These are phyloP conservation scores for Trametes versicolor DNA, from an alignment of 1,284 basidiomycete species.

Conservation along the genomic window DNA sequence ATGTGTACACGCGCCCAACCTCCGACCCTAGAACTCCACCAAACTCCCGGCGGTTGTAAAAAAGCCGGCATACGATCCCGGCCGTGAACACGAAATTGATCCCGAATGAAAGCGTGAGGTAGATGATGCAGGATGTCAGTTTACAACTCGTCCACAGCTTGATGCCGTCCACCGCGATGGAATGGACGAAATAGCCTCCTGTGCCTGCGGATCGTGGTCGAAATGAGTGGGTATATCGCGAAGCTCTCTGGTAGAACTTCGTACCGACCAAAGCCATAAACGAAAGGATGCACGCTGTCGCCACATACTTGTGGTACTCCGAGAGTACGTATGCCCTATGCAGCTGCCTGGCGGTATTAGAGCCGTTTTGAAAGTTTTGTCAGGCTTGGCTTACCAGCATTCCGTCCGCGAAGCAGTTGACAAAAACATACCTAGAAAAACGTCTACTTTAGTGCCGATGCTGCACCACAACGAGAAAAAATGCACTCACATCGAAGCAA, in stretches of 20 bases:
- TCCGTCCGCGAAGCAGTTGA: conserved; percentile 48
- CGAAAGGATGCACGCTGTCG: conserved; percentile 1
- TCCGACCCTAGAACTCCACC: neutral
- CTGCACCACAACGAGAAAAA: neutral
- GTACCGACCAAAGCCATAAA: conserved; percentile 33
- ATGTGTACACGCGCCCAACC: conserved; percentile 28
- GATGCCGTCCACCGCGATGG: conserved; percentile 36
- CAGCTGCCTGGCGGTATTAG: conserved; percentile 31
- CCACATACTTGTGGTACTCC: conserved; percentile 5
- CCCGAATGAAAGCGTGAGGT: conserved; percentile 43
- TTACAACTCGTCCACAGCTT: conserved; percentile 38
- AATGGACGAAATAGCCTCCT: conserved; percentile 38
- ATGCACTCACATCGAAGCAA: conserved; percentile 41
- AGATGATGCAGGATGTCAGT: conserved; percentile 41
- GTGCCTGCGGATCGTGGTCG: conserved; percentile 30
- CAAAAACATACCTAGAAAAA: conserved; percentile 42
- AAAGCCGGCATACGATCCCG: conserved; percentile 40
- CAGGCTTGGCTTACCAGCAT: conserved; percentile 39
- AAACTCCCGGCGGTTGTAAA: conserved; percentile 19
- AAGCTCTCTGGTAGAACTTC: conserved; percentile 4
- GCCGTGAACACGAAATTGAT: conserved; percentile 44
- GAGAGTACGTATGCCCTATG: conserved; percentile 40
- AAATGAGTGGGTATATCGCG: neutral
- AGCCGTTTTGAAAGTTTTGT: neutral
- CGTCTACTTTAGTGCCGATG: neutral